Evolutionary conservation across 441 rosid species (phyloP).

Genomic region (Jatropha multifida): DNA sequence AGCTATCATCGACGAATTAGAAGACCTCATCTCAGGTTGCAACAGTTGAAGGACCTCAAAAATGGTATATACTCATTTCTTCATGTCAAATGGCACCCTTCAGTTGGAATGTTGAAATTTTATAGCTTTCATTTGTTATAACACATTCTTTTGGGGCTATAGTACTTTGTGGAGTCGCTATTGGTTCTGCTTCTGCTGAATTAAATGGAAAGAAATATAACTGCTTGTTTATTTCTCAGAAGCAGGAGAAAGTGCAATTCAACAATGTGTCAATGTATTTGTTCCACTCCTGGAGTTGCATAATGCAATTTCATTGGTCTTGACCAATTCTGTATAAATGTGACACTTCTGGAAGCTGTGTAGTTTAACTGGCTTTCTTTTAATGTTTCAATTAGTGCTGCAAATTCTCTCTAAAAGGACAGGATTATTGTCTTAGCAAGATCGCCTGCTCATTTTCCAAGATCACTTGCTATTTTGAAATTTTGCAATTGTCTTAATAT

Average conservation of each 20-base stretch:
- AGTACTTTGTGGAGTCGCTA: background rate
- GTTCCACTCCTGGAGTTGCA: background rate
- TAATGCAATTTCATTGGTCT: background rate
- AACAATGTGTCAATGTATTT: background rate
- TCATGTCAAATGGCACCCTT: background rate
- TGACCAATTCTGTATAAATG: background rate
- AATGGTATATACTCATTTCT: slow-evolving; percentile 30
- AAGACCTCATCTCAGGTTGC: slow-evolving; percentile 48
- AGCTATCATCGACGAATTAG: slow-evolving; percentile 68
- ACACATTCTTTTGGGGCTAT: background rate
- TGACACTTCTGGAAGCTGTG: background rate
- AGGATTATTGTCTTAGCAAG: too few relatives aligned
- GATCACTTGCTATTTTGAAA: too few relatives aligned
- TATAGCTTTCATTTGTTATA: background rate
- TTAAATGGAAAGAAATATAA: background rate
- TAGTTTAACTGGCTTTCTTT: background rate
- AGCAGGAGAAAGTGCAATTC: background rate
- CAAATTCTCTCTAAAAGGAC: background rate
- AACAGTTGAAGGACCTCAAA: slow-evolving; percentile 29
- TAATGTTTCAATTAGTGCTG: background rate
- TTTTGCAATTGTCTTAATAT: too few relatives aligned
- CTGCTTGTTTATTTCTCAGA: slow-evolving; percentile 7
- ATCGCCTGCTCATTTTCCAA: too few relatives aligned
- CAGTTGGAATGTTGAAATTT: background rate
- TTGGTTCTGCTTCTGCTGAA: background rate